Percentiles rank a stretch among this genome's conserved stretches.
Evolutionary conservation across 352 stramenopile species (phyloP).

Genomic region (Globisporangium rhizosaccharum): DNA sequence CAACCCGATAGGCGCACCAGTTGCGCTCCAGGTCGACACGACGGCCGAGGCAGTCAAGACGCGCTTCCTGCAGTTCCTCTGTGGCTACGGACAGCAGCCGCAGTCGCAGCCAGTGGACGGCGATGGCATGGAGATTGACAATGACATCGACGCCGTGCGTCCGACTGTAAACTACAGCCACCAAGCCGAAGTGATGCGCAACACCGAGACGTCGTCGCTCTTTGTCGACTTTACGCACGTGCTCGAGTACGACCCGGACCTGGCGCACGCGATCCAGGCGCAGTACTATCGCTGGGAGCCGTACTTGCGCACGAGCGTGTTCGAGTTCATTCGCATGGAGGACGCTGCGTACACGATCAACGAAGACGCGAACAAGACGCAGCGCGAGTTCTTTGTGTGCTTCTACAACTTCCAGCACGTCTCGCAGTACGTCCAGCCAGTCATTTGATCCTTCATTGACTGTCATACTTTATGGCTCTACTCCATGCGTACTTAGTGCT

Average conservation of each 20-base stretch:
- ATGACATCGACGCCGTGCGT: slow-evolving; percentile 3
- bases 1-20: slow-evolving; percentile 28
- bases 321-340: slow-evolving; percentile 76
- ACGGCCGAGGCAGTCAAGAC: slow-evolving; percentile 80
- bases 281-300: slow-evolving; percentile 86
- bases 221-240: slow-evolving; percentile 87
- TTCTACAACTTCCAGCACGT: slow-evolving; percentile 89
- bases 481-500: background rate
- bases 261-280: slow-evolving; percentile 77
- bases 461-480: slow-evolving; percentile 10
- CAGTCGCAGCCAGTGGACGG: background rate
- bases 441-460: slow-evolving; percentile 6
- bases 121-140: slow-evolving; percentile 13
- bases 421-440: slow-evolving; percentile 41
- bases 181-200: slow-evolving; percentile 83
- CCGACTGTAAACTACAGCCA: slow-evolving; percentile 75
- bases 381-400: slow-evolving; percentile 83
- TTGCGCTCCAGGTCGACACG: slow-evolving; percentile 58
- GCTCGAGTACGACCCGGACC: slow-evolving; percentile 74
- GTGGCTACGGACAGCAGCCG: slow-evolving; percentile 55
- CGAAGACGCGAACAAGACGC: slow-evolving; percentile 74
- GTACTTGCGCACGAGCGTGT: slow-evolving; percentile 63
- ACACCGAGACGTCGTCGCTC: slow-evolving; percentile 82
- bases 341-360: slow-evolving; percentile 73
- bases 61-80: slow-evolving; percentile 82